phyloP scores from a whole-genome alignment of 2,329 filamentous ascomycete genomes.

The Aspergillus phoenicis region DNA sequence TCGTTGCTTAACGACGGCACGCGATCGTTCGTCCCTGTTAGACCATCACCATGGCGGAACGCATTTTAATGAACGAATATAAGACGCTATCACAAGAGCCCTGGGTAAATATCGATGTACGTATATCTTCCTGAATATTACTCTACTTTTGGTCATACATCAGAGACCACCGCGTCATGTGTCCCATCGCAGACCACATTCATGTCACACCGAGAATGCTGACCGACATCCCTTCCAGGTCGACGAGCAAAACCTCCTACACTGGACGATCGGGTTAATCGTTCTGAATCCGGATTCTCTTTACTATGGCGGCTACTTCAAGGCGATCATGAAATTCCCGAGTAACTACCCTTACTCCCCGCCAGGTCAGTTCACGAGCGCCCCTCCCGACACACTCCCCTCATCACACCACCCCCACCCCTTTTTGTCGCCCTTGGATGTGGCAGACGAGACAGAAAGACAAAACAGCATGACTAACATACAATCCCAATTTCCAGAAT shows the following conservation, averaged over 20 bases:
- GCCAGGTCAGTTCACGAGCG: conserved; percentile 55
- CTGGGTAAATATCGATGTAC: conserved; percentile 87
- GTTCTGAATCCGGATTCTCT: conserved; percentile 89
- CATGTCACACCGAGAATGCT: neutral
- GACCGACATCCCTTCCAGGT: conserved; percentile 53
- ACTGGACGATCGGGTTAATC: conserved; percentile 86
- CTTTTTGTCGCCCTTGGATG: neutral
- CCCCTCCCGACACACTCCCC: neutral
- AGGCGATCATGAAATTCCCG: conserved; percentile 83
- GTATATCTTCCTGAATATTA: conserved; percentile 26
- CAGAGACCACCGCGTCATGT: neutral
- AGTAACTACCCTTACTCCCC: conserved; percentile 87
- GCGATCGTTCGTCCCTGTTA: conserved; percentile 2
- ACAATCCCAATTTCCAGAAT: conserved; percentile 53
- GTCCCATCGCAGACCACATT: neutral
- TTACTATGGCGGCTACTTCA: conserved; percentile 93
- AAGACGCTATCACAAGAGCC: conserved; percentile 81
- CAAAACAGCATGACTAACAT: neutral
- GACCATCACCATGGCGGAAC: conserved; percentile 60
- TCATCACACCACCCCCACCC: neutral
- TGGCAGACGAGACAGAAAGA: neutral
- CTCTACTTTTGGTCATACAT: neutral
- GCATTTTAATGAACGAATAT: conserved; percentile 87
- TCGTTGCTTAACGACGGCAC: neutral
- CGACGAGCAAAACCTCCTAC: conserved; percentile 78